Base-by-base conservation (phyloP, 1,139 yeast species). In the Yamadazyma kanchanaburiensis region DNA sequence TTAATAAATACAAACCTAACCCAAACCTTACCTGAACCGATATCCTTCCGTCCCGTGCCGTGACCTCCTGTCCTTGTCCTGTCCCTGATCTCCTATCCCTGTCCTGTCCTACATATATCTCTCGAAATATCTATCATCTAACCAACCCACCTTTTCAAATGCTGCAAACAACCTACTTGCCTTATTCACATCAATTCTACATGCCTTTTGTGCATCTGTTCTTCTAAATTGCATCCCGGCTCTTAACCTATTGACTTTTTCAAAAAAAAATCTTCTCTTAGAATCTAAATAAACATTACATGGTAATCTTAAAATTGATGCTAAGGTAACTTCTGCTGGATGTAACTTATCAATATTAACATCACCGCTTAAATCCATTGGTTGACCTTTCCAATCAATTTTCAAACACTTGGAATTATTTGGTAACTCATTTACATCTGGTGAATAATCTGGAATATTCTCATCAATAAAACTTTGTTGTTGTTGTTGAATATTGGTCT, bases 371-470 rank as follows among this genome's bases (percentile, higher is more conserved):
- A 91, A 70, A 55, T 86, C 94, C 96, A 91, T 87, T 24, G 96
- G 95, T 47, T 88, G 94, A 8, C 97, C 97, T 62, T 89, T 89
- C 98, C 98, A 91, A 53, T 89, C 97, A 27, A 94, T 85, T 51
- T 82, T 82, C 46, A 91, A 69, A 44, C 88, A 77, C 57, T 81
- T 80, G 27, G 60, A 43, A 48, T 79, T 79, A 47, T 77, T 79
- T 14, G 73, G 63, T 37, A 91, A 65, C 1, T 84, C 70, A 1
- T 68, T 51, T 1, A 85, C 61, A 34, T 58, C 58, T 5, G 97
- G 97, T 6, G 91, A 78, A 55, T 72, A 89, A 57, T 91, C 96
- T n/a, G 62, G 76, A 33, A 69, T 67, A 21, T 61, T 53, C 42
- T 68, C 85, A 47, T 82, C 87, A 46, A 78, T 72, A 27, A 65